Conservation (phyloP, 768 basidiomycete genomes). For the Pisolithus sp. region DNA sequence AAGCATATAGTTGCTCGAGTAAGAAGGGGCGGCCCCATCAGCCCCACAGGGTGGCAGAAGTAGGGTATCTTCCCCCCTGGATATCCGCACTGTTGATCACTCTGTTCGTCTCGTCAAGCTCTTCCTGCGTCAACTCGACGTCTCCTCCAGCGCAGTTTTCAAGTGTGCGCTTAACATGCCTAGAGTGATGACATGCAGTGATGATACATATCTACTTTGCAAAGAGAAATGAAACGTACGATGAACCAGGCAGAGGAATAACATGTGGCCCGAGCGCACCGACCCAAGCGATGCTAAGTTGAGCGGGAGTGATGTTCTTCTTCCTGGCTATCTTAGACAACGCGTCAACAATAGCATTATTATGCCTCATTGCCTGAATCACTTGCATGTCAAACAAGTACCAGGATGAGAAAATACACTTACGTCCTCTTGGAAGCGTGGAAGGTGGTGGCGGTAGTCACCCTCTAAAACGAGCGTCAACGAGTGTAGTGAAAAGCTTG, state of each 20-base stretch:
- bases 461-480: slow-evolving; percentile 25
- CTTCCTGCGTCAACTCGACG: slow-evolving; percentile 35
- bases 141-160: slow-evolving; percentile 43
- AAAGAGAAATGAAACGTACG: slow-evolving; percentile 22
- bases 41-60: slow-evolving; percentile 26
- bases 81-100: slow-evolving; percentile 30
- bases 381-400: neutral
- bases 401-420: slow-evolving; percentile 4
- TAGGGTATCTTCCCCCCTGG: slow-evolving; percentile 35
- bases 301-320: slow-evolving; percentile 38
- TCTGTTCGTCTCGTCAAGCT: slow-evolving; percentile 34
- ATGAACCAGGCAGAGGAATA: slow-evolving; percentile 47
- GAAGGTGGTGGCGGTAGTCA: slow-evolving; percentile 31
- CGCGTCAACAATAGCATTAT: slow-evolving; percentile 38
- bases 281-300: slow-evolving; percentile 43
- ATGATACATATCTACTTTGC: neutral
- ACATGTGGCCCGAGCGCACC: slow-evolving; percentile 33
- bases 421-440: slow-evolving; percentile 42
- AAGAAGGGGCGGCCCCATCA: slow-evolving; percentile 8
- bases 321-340: slow-evolving; percentile 35
- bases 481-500: neutral
- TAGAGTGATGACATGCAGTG: slow-evolving; percentile 2
- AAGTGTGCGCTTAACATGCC: slow-evolving; percentile 32
- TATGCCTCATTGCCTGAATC: slow-evolving; percentile 33
- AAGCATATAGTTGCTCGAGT: too few species aligned